Evolutionary conservation across 208 protist species (phyloP), one percentile per base, ranked within the genome.

Genomic region (Trypanosomatidae sp.): DNA sequence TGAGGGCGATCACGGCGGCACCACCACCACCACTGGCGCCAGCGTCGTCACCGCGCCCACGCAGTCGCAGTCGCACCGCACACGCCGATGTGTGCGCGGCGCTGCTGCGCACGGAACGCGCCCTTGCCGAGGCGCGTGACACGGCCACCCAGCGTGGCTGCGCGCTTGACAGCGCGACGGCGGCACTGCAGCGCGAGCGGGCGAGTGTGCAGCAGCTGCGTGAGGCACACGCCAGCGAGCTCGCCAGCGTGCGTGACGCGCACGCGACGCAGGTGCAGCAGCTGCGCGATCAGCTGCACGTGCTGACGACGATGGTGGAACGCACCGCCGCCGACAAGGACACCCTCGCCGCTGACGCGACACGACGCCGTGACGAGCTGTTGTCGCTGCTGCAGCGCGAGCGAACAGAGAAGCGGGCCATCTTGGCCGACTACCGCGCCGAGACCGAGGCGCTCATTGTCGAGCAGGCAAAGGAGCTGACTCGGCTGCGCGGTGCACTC

Each of bases 371-470:
- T 58, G 61, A 65, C 54, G 67, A 88, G 38, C 64, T 92, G 20
- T 54, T 84, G 11, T 56, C 50, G 6, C 50, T 92, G 26, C 54
- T 92, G 37, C 78, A 88, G n/a, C 52, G 63, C 21, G 83, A 92
- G 60, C 75, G 83, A 7, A 66, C 71, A 44, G 83, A 92, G 51
- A 88, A 92, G 56, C 71, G 70, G 46, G 70, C 69, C 33, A 87
- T 92, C 24, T 88, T 88, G 83, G 75, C 70, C 4, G 78, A 86
- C 48, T 92, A 92, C 56, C 64, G 83, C n/a, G 66, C 80, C 39
- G 74, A 92, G 56, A 92, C 83, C 8, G 78, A 92, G 61, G 52
- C 70, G 28, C 70, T 92, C 38, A 88, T 92, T 40, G 65, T 69
- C 11, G 78, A 92, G 56, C 78, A 92, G 43, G 83, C 78, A 7